phyloP scores from a whole-genome alignment of 2,329 filamentous ascomycete species.

The Xylaria sp. region DNA sequence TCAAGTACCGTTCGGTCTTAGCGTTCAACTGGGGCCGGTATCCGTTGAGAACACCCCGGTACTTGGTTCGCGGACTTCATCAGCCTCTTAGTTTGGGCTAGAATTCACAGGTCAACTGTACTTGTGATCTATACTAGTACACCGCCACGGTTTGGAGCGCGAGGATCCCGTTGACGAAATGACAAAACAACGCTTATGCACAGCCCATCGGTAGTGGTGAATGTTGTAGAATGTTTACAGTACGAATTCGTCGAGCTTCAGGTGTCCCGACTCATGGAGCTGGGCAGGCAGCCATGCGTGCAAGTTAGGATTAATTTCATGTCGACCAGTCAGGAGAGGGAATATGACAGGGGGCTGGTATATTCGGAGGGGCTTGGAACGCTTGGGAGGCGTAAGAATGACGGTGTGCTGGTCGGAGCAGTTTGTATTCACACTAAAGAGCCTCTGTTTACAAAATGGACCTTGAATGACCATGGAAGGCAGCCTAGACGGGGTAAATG shows the following conservation, averaged over 20 bases:
- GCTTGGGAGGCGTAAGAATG: too few relatives aligned
- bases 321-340: neutral
- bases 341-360: neutral
- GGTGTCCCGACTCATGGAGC: neutral
- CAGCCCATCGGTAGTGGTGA: neutral
- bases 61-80: neutral
- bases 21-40: neutral
- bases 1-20: neutral
- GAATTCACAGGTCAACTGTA: neutral
- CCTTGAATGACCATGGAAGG: too few relatives aligned
- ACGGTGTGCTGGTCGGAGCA: too few relatives aligned
- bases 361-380: neutral
- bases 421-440: too few relatives aligned
- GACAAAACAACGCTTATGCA: neutral
- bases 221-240: neutral
- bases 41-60: neutral
- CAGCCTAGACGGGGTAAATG: too few relatives aligned
- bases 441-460: too few relatives aligned
- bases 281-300: neutral
- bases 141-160: neutral
- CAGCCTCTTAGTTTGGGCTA: neutral
- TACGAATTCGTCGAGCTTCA: neutral
- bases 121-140: neutral
- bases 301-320: neutral
- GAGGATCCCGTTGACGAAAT: neutral